Percentiles rank a stretch among this genome's conserved stretches.
These are phyloP conservation scores for Dionaea muscipula DNA, from an alignment of 179 eudicot species.

Conservation along the genomic window DNA sequence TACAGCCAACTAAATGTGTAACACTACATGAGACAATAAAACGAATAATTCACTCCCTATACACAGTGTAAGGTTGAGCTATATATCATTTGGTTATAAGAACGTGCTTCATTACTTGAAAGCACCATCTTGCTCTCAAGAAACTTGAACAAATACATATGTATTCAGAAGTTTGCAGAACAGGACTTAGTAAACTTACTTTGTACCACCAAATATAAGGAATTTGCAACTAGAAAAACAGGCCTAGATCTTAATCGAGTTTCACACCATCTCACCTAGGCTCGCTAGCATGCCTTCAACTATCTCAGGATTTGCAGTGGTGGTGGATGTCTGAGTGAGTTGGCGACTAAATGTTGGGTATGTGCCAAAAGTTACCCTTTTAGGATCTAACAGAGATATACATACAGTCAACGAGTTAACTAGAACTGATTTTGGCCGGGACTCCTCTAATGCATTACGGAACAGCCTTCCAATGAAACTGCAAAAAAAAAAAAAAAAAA, in stretches of 20 bases:
- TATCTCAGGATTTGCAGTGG: constrained; percentile 61
- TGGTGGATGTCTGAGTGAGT: constrained; percentile 44
- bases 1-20: too few relatives aligned
- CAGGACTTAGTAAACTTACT: too few relatives aligned
- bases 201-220: too few relatives aligned
- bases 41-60: too few relatives aligned
- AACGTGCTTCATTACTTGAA: too few relatives aligned
- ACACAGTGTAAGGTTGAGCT: too few relatives aligned
- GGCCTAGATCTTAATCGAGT: not conserved
- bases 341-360: constrained; percentile 64
- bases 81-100: too few relatives aligned
- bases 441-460: constrained; percentile 75
- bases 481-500: constrained; percentile 13
- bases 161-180: too few relatives aligned
- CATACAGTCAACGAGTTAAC: constrained; percentile 80
- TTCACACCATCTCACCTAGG: constrained; percentile 39
- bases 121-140: too few relatives aligned
- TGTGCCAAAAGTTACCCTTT: constrained; percentile 51
- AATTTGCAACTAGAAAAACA: too few relatives aligned
- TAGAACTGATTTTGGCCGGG: constrained; percentile 84
- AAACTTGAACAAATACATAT: too few relatives aligned
- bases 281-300: constrained; percentile 85
- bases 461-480: constrained; percentile 83
- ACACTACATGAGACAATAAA: too few relatives aligned
- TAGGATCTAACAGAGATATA: constrained; percentile 91